phyloP scores from a whole-genome alignment of 192 early-diverging fungal species.

The Backusella psychrophila region DNA sequence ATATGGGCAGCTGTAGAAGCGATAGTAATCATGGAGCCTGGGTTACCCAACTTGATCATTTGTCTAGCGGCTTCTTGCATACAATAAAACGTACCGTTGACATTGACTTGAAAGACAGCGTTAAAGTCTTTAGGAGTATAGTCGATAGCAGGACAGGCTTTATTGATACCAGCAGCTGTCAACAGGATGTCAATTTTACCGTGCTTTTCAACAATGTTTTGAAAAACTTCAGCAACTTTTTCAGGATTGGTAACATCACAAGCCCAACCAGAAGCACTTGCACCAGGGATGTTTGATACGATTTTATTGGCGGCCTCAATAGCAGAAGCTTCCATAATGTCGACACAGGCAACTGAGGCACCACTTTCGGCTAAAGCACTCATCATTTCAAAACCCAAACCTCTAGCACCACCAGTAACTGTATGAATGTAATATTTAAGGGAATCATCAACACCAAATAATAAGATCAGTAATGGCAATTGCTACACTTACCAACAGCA shows the following conservation, averaged over 20 bases:
- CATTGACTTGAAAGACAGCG: conserved; percentile 35
- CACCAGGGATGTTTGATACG: neutral
- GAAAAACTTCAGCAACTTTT: conserved; percentile 28
- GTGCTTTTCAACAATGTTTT: conserved; percentile 28
- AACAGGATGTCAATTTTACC: conserved; percentile 34
- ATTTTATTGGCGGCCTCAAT: conserved; percentile 14
- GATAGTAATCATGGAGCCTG: conserved; percentile 39
- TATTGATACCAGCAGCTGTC: conserved; percentile 36
- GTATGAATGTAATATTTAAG: neutral
- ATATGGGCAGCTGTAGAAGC: conserved; percentile 40
- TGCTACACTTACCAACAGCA: conserved; percentile 22
- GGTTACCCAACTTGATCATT: conserved; percentile 23
- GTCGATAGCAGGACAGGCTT: conserved; percentile 28
- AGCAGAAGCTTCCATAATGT: conserved; percentile 18
- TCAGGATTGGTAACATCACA: conserved; percentile 35
- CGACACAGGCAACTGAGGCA: conserved; percentile 38
- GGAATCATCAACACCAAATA: neutral
- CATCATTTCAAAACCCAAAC: conserved; percentile 42
- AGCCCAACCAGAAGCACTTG: conserved; percentile 29
- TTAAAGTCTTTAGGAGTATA: conserved; percentile 25
- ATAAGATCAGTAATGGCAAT: neutral
- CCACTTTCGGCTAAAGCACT: conserved; percentile 32
- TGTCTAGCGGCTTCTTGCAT: conserved; percentile 35
- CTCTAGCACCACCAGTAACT: conserved; percentile 41
- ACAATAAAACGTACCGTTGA: conserved; percentile 36